These are phyloP conservation scores for Fusarium falciforme DNA, from an alignment of 2,329 filamentous ascomycete species.

Conservation along the genomic window DNA sequence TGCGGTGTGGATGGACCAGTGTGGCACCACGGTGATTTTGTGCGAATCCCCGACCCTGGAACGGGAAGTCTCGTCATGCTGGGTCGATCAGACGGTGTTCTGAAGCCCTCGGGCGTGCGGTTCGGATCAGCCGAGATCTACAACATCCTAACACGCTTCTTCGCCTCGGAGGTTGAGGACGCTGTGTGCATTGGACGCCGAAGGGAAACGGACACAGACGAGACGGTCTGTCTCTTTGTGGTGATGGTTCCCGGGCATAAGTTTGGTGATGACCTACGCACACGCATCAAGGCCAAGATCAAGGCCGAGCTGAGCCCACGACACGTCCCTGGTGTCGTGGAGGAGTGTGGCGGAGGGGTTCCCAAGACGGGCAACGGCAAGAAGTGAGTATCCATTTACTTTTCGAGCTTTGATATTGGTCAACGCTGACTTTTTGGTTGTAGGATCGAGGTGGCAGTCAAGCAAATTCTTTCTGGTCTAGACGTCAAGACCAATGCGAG, in stretches of 20 bases:
- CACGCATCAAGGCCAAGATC: constrained; percentile 74
- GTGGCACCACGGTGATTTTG: constrained; percentile 97
- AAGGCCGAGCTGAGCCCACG: constrained; percentile 84
- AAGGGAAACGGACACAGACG: constrained; percentile 77
- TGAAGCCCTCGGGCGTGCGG: constrained; percentile 91
- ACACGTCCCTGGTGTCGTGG: constrained; percentile 87
- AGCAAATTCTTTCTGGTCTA: constrained; percentile 92
- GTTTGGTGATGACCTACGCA: constrained; percentile 71
- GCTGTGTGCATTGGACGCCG: constrained; percentile 88
- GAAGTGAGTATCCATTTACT: constrained; percentile 70
- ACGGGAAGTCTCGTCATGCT: constrained; percentile 91
- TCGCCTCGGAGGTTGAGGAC: constrained; percentile 82
- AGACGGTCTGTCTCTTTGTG: constrained; percentile 89
- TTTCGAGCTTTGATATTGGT: background rate
- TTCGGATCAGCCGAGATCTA: constrained; percentile 98
- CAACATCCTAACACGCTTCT: constrained; percentile 89
- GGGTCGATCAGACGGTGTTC: constrained; percentile 88
- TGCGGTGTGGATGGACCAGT: constrained; percentile 58
- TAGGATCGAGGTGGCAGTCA: constrained; percentile 93
- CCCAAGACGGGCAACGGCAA: constrained; percentile 95
- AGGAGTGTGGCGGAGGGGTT: constrained; percentile 82
- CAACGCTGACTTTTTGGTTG: constrained; percentile 20
- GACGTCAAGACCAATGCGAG: constrained; percentile 90
- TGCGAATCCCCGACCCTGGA: constrained; percentile 71
- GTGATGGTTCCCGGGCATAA: constrained; percentile 72